A percentile compares a stretch with the other conserved stretches of the same genome.
phyloP scores from a whole-genome alignment of 2,329 filamentous ascomycete genomes.

The Alternaria hordeiaustralica region DNA sequence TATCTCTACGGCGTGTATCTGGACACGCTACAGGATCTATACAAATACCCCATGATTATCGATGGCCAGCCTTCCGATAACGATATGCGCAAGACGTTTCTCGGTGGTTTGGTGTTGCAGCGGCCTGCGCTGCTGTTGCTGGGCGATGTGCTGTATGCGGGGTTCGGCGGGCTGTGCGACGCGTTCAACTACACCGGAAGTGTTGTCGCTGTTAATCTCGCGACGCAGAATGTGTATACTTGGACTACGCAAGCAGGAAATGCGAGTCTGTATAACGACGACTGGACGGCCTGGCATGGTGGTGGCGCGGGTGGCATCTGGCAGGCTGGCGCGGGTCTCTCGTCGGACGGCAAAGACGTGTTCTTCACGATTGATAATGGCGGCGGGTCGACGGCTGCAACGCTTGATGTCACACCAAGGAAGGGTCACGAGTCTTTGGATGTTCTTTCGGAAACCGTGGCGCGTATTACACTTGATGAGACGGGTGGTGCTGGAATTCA shows the following conservation, averaged over 20 bases:
- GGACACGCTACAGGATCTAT: constrained; percentile 48
- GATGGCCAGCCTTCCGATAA: constrained; percentile 58
- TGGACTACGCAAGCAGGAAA: constrained; percentile 26
- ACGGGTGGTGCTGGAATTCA: constrained; percentile 12
- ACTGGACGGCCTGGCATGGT: constrained; percentile 26
- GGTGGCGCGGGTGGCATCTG: constrained; percentile 26
- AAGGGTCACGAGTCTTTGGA: constrained; percentile 10
- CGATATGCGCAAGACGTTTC: constrained; percentile 57
- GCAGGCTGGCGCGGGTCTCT: constrained; percentile 24
- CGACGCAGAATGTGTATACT: constrained; percentile 15
- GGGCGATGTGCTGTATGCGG: constrained; percentile 58
- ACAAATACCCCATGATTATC: constrained; percentile 57
- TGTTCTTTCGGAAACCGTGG: constrained; percentile 18
- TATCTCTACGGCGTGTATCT: constrained; percentile 52
- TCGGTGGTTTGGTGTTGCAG: constrained; percentile 61
- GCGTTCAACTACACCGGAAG: constrained; percentile 61
- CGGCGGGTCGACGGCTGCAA: neutral
- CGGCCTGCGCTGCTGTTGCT: constrained; percentile 57
- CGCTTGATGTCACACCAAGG: constrained; percentile 1
- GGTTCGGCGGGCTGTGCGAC: constrained; percentile 63
- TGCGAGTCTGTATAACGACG: constrained; percentile 13
- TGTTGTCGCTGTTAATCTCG: constrained; percentile 25
- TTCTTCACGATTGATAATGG: constrained; percentile 27
- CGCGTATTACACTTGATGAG: constrained; percentile 13
- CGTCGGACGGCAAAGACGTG: constrained; percentile 26